phyloP scores from a whole-genome alignment of 208 protist species.

The Balamuthia mandrillaris region DNA sequence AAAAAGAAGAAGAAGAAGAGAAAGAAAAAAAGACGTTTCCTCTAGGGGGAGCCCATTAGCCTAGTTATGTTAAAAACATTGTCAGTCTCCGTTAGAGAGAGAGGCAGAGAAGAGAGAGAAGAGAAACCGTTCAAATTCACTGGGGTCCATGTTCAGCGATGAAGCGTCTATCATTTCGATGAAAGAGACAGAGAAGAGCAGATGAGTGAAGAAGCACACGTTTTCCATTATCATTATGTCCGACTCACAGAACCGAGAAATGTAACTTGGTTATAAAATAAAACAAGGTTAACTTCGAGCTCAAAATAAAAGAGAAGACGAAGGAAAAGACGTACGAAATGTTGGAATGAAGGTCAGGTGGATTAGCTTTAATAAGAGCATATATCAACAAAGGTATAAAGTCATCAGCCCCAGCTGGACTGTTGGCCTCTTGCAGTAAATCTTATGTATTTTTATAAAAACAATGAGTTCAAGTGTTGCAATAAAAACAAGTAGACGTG shows the following conservation, averaged over 20 bases:
- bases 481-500: not conserved
- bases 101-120: too few species aligned
- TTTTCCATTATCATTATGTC: slow-evolving; percentile 31
- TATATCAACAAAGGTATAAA: slow-evolving; percentile 34
- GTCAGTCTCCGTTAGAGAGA: too few species aligned
- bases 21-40: too few species aligned
- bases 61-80: too few species aligned
- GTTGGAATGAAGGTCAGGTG: slow-evolving; percentile 19
- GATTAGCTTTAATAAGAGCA: slow-evolving; percentile 2
- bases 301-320: too few species aligned
- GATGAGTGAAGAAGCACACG: slow-evolving; percentile 31
- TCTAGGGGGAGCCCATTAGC: too few species aligned
- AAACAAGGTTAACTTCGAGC: too few species aligned
- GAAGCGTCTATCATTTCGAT: slow-evolving; percentile 35
- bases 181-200: slow-evolving; percentile 31
- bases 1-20: too few species aligned
- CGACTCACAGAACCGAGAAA: slow-evolving; percentile 24
- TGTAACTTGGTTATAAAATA: too few species aligned
- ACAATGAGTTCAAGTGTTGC: not conserved
- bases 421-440: slow-evolving; percentile 32
- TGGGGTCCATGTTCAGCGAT: slow-evolving; percentile 33
- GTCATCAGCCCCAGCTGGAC: slow-evolving; percentile 27
- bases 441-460: not conserved
- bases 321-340: not conserved
- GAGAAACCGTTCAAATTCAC: too few species aligned